Percentiles rank a stretch among this genome's conserved stretches.
phyloP scores from a whole-genome alignment of 805 yeast genomes.

The Starmerella davenportii region DNA sequence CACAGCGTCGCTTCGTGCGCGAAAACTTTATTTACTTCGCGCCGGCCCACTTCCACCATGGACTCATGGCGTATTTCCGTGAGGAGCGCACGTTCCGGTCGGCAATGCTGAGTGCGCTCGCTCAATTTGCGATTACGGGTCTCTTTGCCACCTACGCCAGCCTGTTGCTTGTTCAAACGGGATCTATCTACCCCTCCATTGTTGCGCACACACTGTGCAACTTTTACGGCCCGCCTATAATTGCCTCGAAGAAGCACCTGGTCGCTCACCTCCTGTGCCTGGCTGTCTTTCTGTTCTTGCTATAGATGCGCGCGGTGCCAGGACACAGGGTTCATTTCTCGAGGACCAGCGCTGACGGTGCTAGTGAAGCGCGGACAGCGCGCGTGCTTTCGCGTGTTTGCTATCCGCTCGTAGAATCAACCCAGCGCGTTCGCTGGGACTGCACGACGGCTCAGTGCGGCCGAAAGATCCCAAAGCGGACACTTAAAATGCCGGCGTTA shows the following conservation, averaged over 20 bases:
- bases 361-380: no score
- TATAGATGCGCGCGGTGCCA: no score
- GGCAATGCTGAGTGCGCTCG: constrained; percentile 22
- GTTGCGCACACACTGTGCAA: constrained; percentile 53
- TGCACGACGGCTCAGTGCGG: no score
- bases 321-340: no score
- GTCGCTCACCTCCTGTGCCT: not conserved
- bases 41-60: constrained; percentile 66
- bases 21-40: constrained; percentile 53
- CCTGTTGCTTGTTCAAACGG: constrained; percentile 34
- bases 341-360: no score
- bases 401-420: no score
- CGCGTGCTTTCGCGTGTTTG: no score
- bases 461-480: no score
- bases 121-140: constrained; percentile 48
- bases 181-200: constrained; percentile 38
- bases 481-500: no score
- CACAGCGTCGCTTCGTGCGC: constrained; percentile 18
- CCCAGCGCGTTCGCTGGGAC: no score
- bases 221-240: constrained; percentile 45
- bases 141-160: constrained; percentile 55
- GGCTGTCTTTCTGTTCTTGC: not conserved
- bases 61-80: constrained; percentile 28
- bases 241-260: constrained; percentile 1
- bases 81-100: constrained; percentile 5